Evolutionary conservation across 2,329 filamentous ascomycete genomes (phyloP).

Genomic region (Cryphonectria naterciae): DNA sequence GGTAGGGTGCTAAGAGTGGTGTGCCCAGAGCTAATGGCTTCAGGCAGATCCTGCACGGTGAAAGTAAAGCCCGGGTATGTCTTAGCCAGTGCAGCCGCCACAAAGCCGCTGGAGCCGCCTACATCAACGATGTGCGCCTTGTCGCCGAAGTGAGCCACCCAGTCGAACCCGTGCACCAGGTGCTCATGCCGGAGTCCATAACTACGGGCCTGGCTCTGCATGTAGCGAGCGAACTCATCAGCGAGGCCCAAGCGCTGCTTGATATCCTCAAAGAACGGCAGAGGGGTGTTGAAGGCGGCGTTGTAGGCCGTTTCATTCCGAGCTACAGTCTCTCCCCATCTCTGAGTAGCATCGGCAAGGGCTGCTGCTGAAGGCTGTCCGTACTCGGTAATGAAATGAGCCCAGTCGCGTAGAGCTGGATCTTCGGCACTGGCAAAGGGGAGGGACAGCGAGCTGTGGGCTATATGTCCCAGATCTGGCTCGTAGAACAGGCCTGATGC

Average conservation of each 20-base stretch:
- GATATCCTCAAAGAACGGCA: conserved; percentile 37
- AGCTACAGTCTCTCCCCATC: neutral
- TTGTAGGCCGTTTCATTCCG: conserved; percentile 31
- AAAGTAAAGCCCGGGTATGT: conserved; percentile 35
- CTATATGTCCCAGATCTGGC: neutral
- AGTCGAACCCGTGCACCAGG: conserved; percentile 42
- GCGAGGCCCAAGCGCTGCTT: conserved; percentile 30
- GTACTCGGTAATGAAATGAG: conserved; percentile 4
- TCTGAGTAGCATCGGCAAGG: neutral
- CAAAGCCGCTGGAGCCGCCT: conserved; percentile 40
- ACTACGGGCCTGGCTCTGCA: conserved; percentile 36
- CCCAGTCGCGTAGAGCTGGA: neutral
- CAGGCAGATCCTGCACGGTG: conserved; percentile 25
- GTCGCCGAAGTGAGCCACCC: conserved; percentile 36
- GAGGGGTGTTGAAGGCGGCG: conserved; percentile 29
- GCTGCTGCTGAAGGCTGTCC: conserved; percentile 1
- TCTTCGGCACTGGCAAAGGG: neutral
- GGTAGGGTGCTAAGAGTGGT: neutral
- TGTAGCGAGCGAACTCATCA: conserved; percentile 36
- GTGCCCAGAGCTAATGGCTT: conserved; percentile 1
- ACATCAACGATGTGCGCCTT: conserved; percentile 39
- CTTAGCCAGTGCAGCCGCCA: conserved; percentile 36
- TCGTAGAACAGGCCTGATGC: conserved; percentile 3
- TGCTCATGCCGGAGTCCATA: conserved; percentile 38
- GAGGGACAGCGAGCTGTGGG: neutral